A percentile compares a stretch with the other conserved stretches of the same genome.
These are phyloP conservation scores for Mycosphaerelloides madeirae DNA, from an alignment of 2,329 filamentous ascomycete genomes.

Conservation along the genomic window DNA sequence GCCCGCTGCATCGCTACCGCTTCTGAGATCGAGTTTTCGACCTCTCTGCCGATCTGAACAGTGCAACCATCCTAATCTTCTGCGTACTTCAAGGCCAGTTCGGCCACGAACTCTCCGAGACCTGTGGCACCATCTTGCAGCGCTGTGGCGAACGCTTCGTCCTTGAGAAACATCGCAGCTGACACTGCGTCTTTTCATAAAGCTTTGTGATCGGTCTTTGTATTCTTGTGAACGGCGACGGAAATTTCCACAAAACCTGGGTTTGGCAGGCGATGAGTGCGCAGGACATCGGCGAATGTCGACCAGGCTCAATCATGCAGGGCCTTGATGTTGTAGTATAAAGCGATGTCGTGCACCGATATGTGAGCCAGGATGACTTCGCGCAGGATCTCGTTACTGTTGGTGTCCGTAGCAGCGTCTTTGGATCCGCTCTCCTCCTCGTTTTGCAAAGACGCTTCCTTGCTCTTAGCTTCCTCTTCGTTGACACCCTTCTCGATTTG, in stretches of 20 bases:
- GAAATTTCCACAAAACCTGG: background rate
- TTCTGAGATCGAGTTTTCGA: no score
- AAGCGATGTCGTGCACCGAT: background rate
- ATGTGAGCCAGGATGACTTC: background rate
- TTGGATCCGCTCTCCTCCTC: background rate
- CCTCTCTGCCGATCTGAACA: no score
- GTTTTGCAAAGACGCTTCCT: no score
- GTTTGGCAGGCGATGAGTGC: background rate
- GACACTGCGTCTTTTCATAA: background rate
- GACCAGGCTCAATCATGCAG: background rate
- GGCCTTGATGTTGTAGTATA: background rate
- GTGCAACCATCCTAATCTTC: no score
- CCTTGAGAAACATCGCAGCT: background rate
- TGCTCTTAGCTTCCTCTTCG: background rate
- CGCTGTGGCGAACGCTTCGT: background rate
- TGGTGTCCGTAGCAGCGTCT: background rate
- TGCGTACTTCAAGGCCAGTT: no score
- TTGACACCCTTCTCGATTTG: background rate
- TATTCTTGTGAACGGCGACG: background rate
- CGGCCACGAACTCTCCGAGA: no score
- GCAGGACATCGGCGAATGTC: background rate
- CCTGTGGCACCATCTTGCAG: no score
- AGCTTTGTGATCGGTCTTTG: background rate
- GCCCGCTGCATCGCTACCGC: no score
- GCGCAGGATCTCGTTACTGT: background rate